These are phyloP conservation scores for Alternaria viburni DNA, from an alignment of 2,329 filamentous ascomycete genomes.

Conservation along the genomic window DNA sequence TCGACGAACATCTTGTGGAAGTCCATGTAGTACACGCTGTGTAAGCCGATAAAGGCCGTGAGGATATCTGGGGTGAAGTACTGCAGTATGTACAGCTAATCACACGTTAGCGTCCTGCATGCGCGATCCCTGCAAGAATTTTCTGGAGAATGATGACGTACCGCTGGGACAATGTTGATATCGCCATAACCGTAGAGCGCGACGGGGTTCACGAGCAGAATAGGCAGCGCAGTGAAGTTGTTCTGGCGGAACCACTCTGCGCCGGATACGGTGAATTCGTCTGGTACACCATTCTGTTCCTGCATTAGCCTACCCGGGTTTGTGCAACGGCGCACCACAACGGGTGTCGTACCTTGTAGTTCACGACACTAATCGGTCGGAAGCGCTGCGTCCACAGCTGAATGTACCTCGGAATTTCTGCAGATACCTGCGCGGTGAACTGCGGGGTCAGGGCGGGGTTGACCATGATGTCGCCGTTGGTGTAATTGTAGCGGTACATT, in stretches of 20 bases:
- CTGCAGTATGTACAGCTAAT: slow-evolving; percentile 47
- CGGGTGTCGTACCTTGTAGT: slow-evolving; percentile 41
- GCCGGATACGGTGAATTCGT: slow-evolving; percentile 44
- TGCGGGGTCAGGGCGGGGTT: slow-evolving; percentile 29
- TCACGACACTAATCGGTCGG: slow-evolving; percentile 38
- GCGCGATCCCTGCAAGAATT: slow-evolving; percentile 28
- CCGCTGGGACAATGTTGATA: slow-evolving; percentile 45
- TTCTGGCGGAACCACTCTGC: slow-evolving; percentile 45
- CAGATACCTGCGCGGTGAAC: slow-evolving; percentile 31
- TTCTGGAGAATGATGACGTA: slow-evolving; percentile 32
- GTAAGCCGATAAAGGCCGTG: slow-evolving; percentile 44
- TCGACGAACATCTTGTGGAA: slow-evolving; percentile 47
- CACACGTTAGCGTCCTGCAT: slow-evolving; percentile 35
- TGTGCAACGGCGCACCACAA: slow-evolving; percentile 12
- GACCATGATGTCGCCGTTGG: slow-evolving; percentile 32
- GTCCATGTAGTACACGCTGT: slow-evolving; percentile 47
- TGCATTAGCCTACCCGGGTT: slow-evolving; percentile 19
- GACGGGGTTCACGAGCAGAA: slow-evolving; percentile 43
- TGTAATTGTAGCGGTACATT: slow-evolving; percentile 44
- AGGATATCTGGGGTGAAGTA: slow-evolving; percentile 50
- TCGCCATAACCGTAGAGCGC: slow-evolving; percentile 49
- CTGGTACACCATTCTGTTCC: slow-evolving; percentile 44
- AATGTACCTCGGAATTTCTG: slow-evolving; percentile 46
- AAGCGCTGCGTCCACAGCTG: slow-evolving; percentile 43
- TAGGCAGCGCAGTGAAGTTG: slow-evolving; percentile 45